Evolutionary conservation across 208 protist genomes (phyloP).

Genomic region (Leishmania tropica): DNA sequence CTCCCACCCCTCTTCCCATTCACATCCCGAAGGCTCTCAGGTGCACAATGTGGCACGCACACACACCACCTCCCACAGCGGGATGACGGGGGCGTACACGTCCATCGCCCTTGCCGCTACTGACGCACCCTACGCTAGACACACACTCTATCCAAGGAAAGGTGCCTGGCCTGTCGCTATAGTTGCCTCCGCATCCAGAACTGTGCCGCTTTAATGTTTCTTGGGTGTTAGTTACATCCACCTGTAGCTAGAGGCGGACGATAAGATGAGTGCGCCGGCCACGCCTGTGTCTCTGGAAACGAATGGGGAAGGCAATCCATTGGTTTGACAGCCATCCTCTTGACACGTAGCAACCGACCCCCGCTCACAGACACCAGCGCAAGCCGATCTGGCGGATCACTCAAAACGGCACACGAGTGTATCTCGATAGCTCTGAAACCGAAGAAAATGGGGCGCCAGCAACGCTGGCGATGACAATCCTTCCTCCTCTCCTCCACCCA

Average conservation of each 20-base stretch:
- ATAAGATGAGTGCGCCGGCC: not conserved
- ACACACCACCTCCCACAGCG: not conserved
- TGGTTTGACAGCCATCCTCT: not conserved
- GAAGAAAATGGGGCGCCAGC: not conserved
- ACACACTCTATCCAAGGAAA: not conserved
- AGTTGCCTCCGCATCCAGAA: not conserved
- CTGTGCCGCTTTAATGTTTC: not conserved
- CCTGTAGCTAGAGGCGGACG: not conserved
- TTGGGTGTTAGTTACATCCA: not conserved
- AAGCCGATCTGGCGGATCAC: not conserved
- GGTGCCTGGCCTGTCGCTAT: not conserved
- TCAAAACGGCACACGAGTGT: not conserved
- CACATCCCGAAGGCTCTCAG: not conserved
- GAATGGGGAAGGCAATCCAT: not conserved
- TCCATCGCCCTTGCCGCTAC: not conserved
- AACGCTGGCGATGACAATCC: not conserved
- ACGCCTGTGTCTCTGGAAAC: not conserved
- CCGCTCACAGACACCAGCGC: not conserved
- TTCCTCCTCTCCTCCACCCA: not conserved
- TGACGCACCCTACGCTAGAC: not conserved
- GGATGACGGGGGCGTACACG: not conserved
- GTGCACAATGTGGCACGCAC: not conserved
- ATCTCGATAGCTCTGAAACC: not conserved
- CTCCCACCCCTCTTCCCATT: not conserved
- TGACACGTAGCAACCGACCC: not conserved